These are phyloP conservation scores for Ceriops zippeliana DNA, from an alignment of 345 rosid species.

Conservation along the genomic window DNA sequence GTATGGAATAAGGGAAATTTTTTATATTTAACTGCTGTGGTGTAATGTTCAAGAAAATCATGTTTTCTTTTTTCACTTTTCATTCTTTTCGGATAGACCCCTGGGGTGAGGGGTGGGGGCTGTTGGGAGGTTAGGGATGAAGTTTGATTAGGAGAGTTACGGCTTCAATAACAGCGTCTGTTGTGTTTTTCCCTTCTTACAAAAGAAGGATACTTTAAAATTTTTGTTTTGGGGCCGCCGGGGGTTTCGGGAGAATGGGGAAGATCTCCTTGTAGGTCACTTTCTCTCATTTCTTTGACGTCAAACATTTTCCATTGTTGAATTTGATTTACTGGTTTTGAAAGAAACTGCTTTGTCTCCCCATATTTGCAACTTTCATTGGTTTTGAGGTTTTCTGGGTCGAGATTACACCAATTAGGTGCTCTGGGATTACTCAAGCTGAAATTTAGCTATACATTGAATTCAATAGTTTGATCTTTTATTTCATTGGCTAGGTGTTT, in stretches of 20 bases:
- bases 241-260: not conserved
- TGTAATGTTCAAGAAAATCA: not conserved
- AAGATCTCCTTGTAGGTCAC: constrained; percentile 3
- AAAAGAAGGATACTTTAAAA: too few relatives aligned
- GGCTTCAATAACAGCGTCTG: too few relatives aligned
- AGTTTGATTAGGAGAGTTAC: too few relatives aligned
- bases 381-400: not conserved
- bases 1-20: constrained; percentile 8
- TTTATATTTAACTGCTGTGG: constrained; percentile 10
- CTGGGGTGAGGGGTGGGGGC: too few relatives aligned
- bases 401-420: not conserved
- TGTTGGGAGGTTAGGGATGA: too few relatives aligned
- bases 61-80: not conserved
- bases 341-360: not conserved
- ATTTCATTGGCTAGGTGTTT: constrained; percentile 18
- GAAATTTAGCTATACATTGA: constrained; percentile 13
- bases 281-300: constrained; percentile 4
- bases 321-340: not conserved
- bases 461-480: constrained; percentile 10
- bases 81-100: too few relatives aligned
- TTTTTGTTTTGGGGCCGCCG: too few relatives aligned
- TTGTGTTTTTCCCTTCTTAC: too few relatives aligned
- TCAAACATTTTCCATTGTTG: not conserved
- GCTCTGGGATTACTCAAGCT: constrained; percentile 9
- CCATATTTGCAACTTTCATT: constrained; percentile 3